Evolutionary conservation across 345 rosid species (phyloP).

Genomic region (Salix suchowensis): DNA sequence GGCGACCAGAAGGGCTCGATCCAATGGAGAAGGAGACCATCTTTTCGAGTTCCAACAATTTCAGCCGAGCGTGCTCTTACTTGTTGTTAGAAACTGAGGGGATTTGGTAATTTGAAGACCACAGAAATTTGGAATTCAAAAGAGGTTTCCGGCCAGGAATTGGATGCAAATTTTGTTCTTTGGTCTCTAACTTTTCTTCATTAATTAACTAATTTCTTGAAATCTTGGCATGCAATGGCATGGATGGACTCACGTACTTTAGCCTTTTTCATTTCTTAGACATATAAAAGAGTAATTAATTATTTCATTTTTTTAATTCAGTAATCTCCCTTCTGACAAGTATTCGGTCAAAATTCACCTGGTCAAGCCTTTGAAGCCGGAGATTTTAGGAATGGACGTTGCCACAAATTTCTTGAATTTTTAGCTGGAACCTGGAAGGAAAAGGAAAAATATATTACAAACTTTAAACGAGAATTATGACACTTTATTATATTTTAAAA

Average conservation of each 20-base stretch:
- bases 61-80: neutral
- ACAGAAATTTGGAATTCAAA: neutral
- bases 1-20: neutral
- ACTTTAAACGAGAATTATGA: no score
- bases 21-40: neutral
- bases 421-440: no score
- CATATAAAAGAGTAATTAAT: no score
- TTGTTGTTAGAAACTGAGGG: neutral
- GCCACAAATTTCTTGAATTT: neutral
- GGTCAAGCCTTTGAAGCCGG: neutral
- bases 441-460: no score
- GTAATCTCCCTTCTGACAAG: neutral
- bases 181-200: no score
- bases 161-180: neutral
- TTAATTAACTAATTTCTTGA: neutral
- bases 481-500: no score
- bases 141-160: neutral
- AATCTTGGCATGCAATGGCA: neutral
- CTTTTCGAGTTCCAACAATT: neutral
- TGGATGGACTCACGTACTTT: neutral
- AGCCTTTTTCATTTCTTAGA: neutral
- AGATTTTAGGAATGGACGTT: no score
- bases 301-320: no score
- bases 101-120: neutral
- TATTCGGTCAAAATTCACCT: neutral